Evolutionary conservation across 2,329 filamentous ascomycete species (phyloP).

Genomic region (Bertia moriformis): DNA sequence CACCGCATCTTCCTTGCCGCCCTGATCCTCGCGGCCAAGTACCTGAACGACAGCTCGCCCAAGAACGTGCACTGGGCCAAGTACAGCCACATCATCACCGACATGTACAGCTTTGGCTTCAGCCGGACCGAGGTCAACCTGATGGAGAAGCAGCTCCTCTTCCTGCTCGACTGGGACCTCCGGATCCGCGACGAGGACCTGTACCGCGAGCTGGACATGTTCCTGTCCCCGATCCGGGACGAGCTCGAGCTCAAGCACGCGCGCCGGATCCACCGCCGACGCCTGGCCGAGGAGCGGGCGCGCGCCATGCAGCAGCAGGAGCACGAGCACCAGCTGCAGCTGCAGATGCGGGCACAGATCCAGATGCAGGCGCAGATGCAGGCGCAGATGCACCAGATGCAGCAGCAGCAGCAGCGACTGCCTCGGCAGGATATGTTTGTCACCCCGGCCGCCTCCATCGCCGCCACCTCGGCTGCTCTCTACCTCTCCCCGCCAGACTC

Average conservation of each 20-base stretch:
- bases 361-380: not conserved
- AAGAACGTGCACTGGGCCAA: conserved; percentile 99
- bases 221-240: conserved; percentile 70
- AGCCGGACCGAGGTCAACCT: conserved; percentile 91
- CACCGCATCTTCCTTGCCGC: conserved; percentile 93
- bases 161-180: conserved; percentile 87
- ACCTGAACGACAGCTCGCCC: conserved; percentile 92
- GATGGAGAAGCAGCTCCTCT: conserved; percentile 97
- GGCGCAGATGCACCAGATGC: conserved; percentile 9
- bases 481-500: conserved; percentile 31
- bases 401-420: conserved; percentile 19
- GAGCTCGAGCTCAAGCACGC: conserved; percentile 34
- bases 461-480: conserved; percentile 13
- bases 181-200: conserved; percentile 75
- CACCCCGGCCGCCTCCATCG: conserved; percentile 10
- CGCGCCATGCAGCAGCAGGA: conserved; percentile 28
- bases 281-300: conserved; percentile 13
- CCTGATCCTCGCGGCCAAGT: conserved; percentile 82
- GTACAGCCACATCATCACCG: conserved; percentile 67
- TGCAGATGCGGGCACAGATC: too few relatives aligned
- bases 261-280: conserved; percentile 28
- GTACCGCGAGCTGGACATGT: conserved; percentile 72
- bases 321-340: too few relatives aligned
- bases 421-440: conserved; percentile 6
- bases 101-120: conserved; percentile 64